phyloP scores from a whole-genome alignment of 202 grass and related monocot species.

The Dendrocalamus latiflorus region DNA sequence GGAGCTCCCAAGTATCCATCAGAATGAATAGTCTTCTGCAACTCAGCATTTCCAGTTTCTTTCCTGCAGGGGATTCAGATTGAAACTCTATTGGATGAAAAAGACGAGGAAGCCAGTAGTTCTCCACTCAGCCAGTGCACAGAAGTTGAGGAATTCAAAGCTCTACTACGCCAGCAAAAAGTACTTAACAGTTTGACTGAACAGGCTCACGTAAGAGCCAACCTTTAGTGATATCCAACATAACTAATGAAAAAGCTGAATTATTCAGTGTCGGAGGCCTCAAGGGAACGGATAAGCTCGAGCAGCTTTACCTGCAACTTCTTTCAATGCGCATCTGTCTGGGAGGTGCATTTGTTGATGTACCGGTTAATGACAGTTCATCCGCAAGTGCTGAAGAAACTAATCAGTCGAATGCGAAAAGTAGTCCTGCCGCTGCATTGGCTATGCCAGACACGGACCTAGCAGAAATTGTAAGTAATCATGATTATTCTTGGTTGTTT shows the following conservation, averaged over 20 bases:
- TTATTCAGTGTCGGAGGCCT: conserved; percentile 48
- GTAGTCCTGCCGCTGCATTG: conserved; percentile 26
- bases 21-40: not conserved
- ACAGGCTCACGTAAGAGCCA: conserved; percentile 83
- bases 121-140: conserved; percentile 25
- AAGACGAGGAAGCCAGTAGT: conserved; percentile 32
- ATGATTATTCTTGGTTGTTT: not conserved
- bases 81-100: conserved; percentile 45
- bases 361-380: conserved; percentile 27
- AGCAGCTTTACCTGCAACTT: conserved; percentile 81
- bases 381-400: conserved; percentile 32
- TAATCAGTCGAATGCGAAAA: conserved; percentile 38
- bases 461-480: conserved; percentile 77
- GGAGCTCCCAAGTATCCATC: not conserved
- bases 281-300: conserved; percentile 47
- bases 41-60: conserved; percentile 11
- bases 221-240: conserved; percentile 74
- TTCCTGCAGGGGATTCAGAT: conserved; percentile 53
- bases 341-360: conserved; percentile 38
- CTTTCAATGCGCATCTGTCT: conserved; percentile 68
- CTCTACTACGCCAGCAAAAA: conserved; percentile 61
- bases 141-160: conserved; percentile 69
- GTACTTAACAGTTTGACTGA: conserved; percentile 67
- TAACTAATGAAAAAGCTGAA: conserved; percentile 63
- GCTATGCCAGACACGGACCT: conserved; percentile 55